Evolutionary conservation across 768 basidiomycete genomes (phyloP).

Genomic region (Galerina marginata): DNA sequence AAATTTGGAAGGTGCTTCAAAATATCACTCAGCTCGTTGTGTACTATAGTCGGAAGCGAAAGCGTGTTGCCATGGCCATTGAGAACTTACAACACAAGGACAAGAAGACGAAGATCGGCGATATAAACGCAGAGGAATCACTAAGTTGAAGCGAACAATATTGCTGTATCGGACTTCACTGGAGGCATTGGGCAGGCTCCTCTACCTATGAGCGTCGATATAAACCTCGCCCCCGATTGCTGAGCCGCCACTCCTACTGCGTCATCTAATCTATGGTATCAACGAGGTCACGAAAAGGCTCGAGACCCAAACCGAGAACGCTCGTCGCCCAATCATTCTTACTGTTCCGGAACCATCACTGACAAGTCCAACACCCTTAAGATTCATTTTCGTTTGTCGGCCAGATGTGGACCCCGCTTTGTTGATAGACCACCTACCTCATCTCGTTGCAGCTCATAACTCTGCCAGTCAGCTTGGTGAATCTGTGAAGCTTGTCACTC

Average conservation of each 20-base stretch:
- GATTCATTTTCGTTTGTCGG: slow-evolving; percentile 70
- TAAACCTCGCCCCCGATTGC: background rate
- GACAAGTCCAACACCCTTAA: slow-evolving; percentile 29
- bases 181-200: background rate
- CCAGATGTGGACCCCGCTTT: slow-evolving; percentile 77
- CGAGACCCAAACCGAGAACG: slow-evolving; percentile 56
- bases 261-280: slow-evolving; percentile 69
- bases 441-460: slow-evolving; percentile 80
- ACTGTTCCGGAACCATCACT: slow-evolving; percentile 14
- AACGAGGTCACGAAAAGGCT: slow-evolving; percentile 80
- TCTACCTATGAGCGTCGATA: background rate
- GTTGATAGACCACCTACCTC: slow-evolving; percentile 76
- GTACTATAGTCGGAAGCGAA: slow-evolving; percentile 45
- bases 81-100: slow-evolving; percentile 15
- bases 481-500: slow-evolving; percentile 60
- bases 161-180: background rate
- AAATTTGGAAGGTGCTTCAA: slow-evolving; percentile 54
- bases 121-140: background rate
- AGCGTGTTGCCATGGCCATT: slow-evolving; percentile 28
- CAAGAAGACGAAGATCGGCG: slow-evolving; percentile 27
- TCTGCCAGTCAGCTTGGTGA: slow-evolving; percentile 39
- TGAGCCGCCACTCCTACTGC: slow-evolving; percentile 44
- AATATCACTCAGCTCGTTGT: slow-evolving; percentile 43
- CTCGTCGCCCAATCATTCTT: slow-evolving; percentile 31
- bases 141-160: background rate